Conservation (phyloP, 2,329 filamentous ascomycete species). For the Aspergillus nomiae region DNA sequence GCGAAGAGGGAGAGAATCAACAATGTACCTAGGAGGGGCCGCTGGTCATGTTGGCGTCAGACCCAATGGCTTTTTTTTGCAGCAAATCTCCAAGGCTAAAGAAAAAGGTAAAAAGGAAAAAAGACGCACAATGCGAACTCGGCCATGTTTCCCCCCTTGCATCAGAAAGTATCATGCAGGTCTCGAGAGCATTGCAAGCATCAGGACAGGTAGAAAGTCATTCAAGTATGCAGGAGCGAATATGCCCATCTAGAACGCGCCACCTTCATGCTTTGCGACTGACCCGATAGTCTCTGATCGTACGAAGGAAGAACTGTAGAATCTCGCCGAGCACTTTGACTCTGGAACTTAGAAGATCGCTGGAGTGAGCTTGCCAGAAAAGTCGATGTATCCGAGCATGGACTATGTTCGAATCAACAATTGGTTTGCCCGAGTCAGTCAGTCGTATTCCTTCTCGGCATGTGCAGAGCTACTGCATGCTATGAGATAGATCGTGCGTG, state of each 20-base stretch:
- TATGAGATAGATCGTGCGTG: too few species aligned
- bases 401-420: not conserved
- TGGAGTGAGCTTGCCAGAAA: not conserved
- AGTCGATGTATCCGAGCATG: not conserved
- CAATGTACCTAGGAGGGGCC: not conserved
- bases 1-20: not conserved
- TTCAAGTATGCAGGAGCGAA: not conserved
- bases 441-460: not conserved
- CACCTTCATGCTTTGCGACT: not conserved
- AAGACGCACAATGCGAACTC: not conserved
- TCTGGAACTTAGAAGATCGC: not conserved
- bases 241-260: not conserved
- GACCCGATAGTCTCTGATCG: not conserved
- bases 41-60: slow-evolving; percentile 1
- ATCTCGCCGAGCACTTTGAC: not conserved
- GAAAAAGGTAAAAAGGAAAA: not conserved
- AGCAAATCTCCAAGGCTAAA: not conserved
- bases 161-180: not conserved
- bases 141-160: not conserved
- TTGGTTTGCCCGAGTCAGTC: not conserved
- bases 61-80: not conserved
- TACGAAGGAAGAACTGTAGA: not conserved
- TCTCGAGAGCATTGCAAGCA: not conserved
- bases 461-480: not conserved
- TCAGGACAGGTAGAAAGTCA: not conserved